Evolutionary conservation across 495 filamentous ascomycete species (phyloP).

Genomic region (Penicillium manginii): DNA sequence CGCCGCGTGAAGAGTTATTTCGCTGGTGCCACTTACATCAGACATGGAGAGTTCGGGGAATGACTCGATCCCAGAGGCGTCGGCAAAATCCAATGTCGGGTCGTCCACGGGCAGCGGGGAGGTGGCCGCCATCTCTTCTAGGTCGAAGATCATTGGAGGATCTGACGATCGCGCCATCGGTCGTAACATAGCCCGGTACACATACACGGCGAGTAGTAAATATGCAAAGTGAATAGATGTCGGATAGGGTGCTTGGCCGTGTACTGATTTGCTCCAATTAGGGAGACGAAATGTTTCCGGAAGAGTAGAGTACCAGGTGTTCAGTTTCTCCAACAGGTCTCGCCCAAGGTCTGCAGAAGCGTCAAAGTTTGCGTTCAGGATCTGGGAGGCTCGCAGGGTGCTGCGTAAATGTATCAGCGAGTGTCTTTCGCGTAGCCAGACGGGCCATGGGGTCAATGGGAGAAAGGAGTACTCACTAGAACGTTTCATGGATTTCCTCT

Average conservation of each 20-base stretch:
- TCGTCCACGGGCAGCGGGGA: conserved; percentile 26
- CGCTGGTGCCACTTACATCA: conserved; percentile 29
- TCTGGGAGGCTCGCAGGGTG: conserved; percentile 38
- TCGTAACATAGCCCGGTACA: conserved; percentile 42
- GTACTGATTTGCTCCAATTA: conserved; percentile 39
- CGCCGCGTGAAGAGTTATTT: conserved; percentile 36
- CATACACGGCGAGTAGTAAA: conserved; percentile 37
- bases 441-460: background rate
- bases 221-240: conserved; percentile 43
- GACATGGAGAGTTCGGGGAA: conserved; percentile 33
- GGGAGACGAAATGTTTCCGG: conserved; percentile 33
- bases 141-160: conserved; percentile 39
- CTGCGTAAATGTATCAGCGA: conserved; percentile 13
- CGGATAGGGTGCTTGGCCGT: conserved; percentile 32
- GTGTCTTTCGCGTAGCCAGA: background rate
- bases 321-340: conserved; percentile 30
- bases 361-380: conserved; percentile 32
- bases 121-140: conserved; percentile 32
- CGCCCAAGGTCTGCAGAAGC: conserved; percentile 34
- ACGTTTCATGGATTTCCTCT: conserved; percentile 36
- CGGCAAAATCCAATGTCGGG: conserved; percentile 26
- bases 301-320: conserved; percentile 37
- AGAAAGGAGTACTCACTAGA: conserved; percentile 30
- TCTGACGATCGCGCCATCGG: conserved; percentile 39
- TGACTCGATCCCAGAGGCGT: conserved; percentile 27